These are phyloP conservation scores for Ceratocystis huliohia DNA, from an alignment of 2,329 filamentous ascomycete species.

Conservation along the genomic window DNA sequence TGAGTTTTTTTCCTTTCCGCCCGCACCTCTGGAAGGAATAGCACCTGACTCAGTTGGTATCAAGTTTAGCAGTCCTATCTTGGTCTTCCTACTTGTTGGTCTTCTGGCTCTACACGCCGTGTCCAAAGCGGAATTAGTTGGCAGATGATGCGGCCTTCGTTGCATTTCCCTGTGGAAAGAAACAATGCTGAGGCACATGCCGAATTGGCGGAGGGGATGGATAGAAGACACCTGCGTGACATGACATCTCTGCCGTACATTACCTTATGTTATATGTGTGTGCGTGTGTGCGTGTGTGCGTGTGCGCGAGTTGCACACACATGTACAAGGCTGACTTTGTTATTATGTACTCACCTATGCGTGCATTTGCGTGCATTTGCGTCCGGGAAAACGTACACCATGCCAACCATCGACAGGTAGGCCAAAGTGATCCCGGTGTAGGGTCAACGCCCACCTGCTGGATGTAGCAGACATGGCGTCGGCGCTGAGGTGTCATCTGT, in stretches of 20 bases:
- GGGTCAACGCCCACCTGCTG: neutral
- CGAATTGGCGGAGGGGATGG: neutral
- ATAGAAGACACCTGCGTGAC: too few relatives aligned
- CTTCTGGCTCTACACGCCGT: neutral
- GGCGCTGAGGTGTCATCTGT: neutral
- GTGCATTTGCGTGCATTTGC: too few relatives aligned
- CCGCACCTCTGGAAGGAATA: neutral
- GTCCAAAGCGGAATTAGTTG: neutral
- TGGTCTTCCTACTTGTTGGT: neutral
- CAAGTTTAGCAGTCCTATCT: neutral
- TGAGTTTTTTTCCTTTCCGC: neutral
- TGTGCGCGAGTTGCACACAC: neutral
- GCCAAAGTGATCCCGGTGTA: neutral
- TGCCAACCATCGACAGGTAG: neutral
- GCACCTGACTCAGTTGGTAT: neutral
- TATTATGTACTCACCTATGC: too few relatives aligned
- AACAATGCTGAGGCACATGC: conserved; percentile 1
- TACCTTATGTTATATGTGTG: too few relatives aligned
- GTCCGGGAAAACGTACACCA: neutral
- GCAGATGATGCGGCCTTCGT: neutral
- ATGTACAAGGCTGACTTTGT: neutral
- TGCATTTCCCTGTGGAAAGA: neutral
- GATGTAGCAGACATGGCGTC: neutral
- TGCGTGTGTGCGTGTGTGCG: neutral
- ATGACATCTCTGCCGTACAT: too few relatives aligned